A percentile compares a stretch with the other conserved stretches of the same genome.
phyloP scores from a whole-genome alignment of 2,329 filamentous ascomycete genomes.

The Ploettnerulaceae sp. region DNA sequence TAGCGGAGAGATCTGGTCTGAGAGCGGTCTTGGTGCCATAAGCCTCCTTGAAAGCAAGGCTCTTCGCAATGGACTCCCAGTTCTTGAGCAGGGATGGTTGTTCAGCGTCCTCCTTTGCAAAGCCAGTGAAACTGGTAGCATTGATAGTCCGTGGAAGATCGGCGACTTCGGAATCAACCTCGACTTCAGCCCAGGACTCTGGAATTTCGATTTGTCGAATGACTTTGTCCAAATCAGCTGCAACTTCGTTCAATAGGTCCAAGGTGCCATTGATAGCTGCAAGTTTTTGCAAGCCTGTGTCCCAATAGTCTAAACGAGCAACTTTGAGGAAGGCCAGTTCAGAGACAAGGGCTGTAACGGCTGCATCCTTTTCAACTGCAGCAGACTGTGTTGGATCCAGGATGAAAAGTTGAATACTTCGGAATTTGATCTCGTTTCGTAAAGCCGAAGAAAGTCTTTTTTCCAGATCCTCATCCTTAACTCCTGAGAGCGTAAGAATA shows the following conservation, averaged over 20 bases:
- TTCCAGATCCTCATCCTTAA: constrained; percentile 85
- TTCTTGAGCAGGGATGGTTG: constrained; percentile 60
- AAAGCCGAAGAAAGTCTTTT: constrained; percentile 72
- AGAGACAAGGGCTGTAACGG: constrained; percentile 60
- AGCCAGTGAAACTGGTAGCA: constrained; percentile 76
- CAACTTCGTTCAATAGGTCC: constrained; percentile 46
- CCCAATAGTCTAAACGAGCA: constrained; percentile 61
- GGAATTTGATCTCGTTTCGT: constrained; percentile 66
- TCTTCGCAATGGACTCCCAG: constrained; percentile 84
- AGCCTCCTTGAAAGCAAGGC: constrained; percentile 89
- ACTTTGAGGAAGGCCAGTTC: constrained; percentile 82
- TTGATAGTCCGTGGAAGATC: constrained; percentile 60
- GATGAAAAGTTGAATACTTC: constrained; percentile 66
- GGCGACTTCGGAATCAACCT: constrained; percentile 50
- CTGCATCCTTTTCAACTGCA: constrained; percentile 60
- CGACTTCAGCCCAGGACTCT: constrained; percentile 71
- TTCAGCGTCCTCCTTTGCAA: constrained; percentile 71
- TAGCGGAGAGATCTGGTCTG: constrained; percentile 78
- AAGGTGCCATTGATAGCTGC: constrained; percentile 52
- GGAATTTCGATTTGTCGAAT: constrained; percentile 72
- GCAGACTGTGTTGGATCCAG: constrained; percentile 67
- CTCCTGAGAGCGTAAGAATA: constrained; percentile 68
- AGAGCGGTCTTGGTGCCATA: constrained; percentile 70
- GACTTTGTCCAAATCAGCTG: constrained; percentile 63
- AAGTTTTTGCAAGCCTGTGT: constrained; percentile 62